A percentile compares a stretch with the other conserved stretches of the same genome.
These are phyloP conservation scores for Moringa oleifera DNA, from an alignment of 345 rosid genomes.

Conservation along the genomic window DNA sequence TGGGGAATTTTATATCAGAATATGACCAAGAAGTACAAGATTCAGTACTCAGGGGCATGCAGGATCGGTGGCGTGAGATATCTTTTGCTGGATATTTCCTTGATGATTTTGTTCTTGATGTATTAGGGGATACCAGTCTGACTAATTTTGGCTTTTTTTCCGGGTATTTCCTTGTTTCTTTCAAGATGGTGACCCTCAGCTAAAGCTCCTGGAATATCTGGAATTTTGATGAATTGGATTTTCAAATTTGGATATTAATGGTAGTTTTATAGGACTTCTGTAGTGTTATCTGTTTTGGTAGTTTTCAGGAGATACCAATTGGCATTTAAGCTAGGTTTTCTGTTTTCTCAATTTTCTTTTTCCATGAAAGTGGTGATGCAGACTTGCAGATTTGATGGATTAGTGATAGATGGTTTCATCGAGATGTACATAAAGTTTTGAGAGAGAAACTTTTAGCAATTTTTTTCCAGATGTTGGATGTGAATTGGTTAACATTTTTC, in stretches of 20 bases:
- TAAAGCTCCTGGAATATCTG: not conserved
- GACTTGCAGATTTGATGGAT: not conserved
- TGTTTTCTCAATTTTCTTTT: no score
- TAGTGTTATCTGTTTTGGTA: not conserved
- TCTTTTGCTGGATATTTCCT: constrained; percentile 11
- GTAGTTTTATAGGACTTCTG: no score
- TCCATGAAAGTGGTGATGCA: not conserved
- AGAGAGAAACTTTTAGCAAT: not conserved
- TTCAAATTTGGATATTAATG: not conserved
- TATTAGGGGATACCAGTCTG: not conserved
- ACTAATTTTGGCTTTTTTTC: not conserved
- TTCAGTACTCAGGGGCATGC: constrained; percentile 40
- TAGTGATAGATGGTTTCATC: no score
- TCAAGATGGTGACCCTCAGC: not conserved
- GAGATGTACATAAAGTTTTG: not conserved
- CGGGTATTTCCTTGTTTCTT: constrained; percentile 10
- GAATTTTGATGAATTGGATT: not conserved
- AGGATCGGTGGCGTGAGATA: constrained; percentile 2
- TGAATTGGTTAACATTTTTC: no score
- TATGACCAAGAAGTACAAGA: constrained; percentile 54
- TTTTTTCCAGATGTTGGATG: no score
- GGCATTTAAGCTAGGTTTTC: not conserved
- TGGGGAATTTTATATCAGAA: constrained; percentile 80
- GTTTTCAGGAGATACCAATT: not conserved
- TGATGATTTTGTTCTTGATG: constrained; percentile 15